These are phyloP conservation scores for Sporothrix euskadiensis DNA, from an alignment of 2,329 filamentous ascomycete species.

Conservation along the genomic window DNA sequence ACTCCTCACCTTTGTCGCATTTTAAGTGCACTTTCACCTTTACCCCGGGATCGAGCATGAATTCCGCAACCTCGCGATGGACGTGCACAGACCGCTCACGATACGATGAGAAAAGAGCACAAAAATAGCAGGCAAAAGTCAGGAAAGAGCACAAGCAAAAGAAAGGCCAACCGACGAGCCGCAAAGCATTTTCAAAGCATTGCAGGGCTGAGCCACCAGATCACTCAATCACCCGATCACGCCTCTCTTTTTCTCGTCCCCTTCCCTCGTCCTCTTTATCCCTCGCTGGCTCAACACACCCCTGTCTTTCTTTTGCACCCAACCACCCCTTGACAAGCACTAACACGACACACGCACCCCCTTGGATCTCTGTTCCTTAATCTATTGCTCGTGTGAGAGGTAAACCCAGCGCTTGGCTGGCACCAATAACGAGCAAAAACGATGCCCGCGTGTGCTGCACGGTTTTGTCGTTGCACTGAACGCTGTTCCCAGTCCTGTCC, in stretches of 20 bases:
- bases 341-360: constrained; percentile 22
- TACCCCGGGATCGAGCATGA: constrained; percentile 17
- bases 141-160: background rate
- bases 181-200: background rate
- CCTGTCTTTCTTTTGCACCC: constrained; percentile 14
- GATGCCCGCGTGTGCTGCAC: background rate
- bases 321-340: constrained; percentile 19
- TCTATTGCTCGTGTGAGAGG: constrained; percentile 15
- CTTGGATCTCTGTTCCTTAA: constrained; percentile 25
- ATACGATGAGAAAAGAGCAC: constrained; percentile 12
- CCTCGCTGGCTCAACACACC: background rate
- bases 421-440: background rate
- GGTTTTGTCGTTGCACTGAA: background rate
- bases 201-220: constrained; percentile 11
- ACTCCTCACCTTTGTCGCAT: background rate
- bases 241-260: background rate
- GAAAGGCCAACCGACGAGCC: background rate
- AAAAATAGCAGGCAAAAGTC: background rate
- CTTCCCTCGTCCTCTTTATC: background rate
- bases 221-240: background rate
- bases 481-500: background rate
- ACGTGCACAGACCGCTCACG: constrained; percentile 15
- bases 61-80: constrained; percentile 18
- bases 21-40: background rate
- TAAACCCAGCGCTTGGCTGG: background rate